A percentile compares a stretch with the other conserved stretches of the same genome.
These are phyloP conservation scores for Candida sp. DNA, from an alignment of 1,139 yeast species.

Conservation along the genomic window DNA sequence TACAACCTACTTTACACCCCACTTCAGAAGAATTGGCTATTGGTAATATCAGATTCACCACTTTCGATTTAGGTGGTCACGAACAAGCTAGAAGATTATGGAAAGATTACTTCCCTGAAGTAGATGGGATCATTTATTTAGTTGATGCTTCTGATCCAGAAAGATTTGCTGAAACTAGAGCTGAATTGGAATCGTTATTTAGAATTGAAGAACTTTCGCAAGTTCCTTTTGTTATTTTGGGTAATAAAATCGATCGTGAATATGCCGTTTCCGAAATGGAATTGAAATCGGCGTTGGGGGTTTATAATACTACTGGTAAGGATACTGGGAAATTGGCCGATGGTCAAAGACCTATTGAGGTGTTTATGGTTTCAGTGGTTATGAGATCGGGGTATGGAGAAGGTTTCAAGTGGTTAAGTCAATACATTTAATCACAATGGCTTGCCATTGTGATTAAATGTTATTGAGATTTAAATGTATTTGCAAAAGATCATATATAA, in stretches of 20 bases:
- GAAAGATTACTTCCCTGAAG: conserved; percentile 99
- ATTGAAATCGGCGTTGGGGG: conserved; percentile 85
- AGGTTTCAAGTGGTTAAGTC: conserved; percentile 95
- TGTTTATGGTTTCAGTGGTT: conserved; percentile 96
- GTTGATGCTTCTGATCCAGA: conserved; percentile 98
- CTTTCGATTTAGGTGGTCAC: conserved; percentile 98
- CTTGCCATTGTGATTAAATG: no score
- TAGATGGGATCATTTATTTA: conserved; percentile 92
- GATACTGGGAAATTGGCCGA: conserved; percentile 67
- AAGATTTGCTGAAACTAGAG: conserved; percentile 91
- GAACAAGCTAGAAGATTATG: conserved; percentile 98
- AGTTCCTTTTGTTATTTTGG: conserved; percentile 92
- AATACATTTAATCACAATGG: conserved; percentile 55
- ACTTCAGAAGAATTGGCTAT: conserved; percentile 97
- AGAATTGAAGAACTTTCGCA: conserved; percentile 84
- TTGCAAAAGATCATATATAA: no score
- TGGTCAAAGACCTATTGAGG: conserved; percentile 88
- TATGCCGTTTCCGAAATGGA: conserved; percentile 95
- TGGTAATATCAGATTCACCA: conserved; percentile 94
- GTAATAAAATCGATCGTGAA: conserved; percentile 95
- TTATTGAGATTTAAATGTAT: no score
- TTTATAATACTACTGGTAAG: conserved; percentile 85
- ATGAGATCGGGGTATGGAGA: conserved; percentile 97
- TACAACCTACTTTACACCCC: conserved; percentile 98
- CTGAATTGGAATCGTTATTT: conserved; percentile 89